phyloP scores from a whole-genome alignment of 257 asterid species.

The Sherardia arvensis region DNA sequence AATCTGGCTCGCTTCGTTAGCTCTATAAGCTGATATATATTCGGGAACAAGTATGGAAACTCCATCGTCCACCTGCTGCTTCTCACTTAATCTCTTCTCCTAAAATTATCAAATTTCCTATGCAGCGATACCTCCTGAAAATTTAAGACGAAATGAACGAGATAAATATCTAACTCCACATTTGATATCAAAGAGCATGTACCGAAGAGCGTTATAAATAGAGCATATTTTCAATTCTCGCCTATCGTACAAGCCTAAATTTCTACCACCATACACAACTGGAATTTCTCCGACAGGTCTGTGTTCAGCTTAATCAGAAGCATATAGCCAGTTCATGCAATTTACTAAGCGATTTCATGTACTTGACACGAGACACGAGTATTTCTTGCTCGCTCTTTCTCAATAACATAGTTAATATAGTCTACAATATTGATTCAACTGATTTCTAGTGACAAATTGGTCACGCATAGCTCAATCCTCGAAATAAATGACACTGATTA shows the following conservation, averaged over 20 bases:
- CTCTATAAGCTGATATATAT: slow-evolving; percentile 45
- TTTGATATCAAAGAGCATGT: background rate
- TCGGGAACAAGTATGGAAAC: slow-evolving; percentile 29
- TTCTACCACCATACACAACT: background rate
- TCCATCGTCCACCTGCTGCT: slow-evolving; percentile 24
- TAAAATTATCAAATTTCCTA: slow-evolving; percentile 53
- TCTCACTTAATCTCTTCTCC: slow-evolving; percentile 43
- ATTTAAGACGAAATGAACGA: slow-evolving; percentile 11
- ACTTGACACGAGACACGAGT: too few species aligned
- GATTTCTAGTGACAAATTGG: background rate
- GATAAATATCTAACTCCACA: background rate
- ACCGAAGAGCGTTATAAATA: background rate
- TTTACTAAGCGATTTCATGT: too few species aligned
- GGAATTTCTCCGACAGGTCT: too few species aligned
- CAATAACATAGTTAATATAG: background rate
- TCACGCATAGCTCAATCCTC: background rate
- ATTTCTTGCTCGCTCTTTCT: too few species aligned
- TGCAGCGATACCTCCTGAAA: slow-evolving; percentile 88
- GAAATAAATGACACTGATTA: background rate
- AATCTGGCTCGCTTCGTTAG: slow-evolving; percentile 42
- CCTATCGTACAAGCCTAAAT: background rate
- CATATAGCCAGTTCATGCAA: background rate
- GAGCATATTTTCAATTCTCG: background rate
- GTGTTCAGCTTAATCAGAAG: background rate
- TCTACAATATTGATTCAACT: background rate